Percentiles rank a stretch among this genome's conserved stretches.
phyloP scores from a whole-genome alignment of 441 rosid genomes.

The Rhodomyrtus psidioides region DNA sequence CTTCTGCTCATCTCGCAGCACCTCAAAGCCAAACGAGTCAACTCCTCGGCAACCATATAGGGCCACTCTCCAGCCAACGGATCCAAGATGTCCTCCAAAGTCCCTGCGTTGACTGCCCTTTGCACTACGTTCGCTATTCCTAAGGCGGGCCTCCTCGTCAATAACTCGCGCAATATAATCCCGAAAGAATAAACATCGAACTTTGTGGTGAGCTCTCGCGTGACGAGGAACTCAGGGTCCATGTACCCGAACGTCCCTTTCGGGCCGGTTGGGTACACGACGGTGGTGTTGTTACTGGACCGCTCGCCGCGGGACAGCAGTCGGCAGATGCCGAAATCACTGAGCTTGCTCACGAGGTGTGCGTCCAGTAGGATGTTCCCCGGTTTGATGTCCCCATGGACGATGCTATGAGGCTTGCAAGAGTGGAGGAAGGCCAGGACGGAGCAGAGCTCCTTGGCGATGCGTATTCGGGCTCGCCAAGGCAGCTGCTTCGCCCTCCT shows the following conservation, averaged over 20 bases:
- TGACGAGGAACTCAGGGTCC: constrained; percentile 73
- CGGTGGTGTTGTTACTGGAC: constrained; percentile 27
- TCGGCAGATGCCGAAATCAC: constrained; percentile 77
- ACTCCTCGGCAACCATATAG: constrained; percentile 78
- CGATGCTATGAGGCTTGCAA: constrained; percentile 56
- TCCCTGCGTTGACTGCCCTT: constrained; percentile 49
- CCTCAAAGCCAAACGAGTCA: constrained; percentile 74
- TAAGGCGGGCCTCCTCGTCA: constrained; percentile 67
- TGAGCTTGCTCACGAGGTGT: constrained; percentile 62
- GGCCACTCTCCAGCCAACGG: constrained; percentile 99
- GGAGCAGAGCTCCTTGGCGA: constrained; percentile 75
- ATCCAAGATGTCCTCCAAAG: constrained; percentile 55
- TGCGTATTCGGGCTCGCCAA: constrained; percentile 73
- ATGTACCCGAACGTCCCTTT: constrained; percentile 52
- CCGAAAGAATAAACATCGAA: constrained; percentile 95
- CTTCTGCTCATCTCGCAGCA: constrained; percentile 68
- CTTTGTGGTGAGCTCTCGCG: constrained; percentile 76
- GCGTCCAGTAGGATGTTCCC: constrained; percentile 75
- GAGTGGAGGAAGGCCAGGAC: constrained; percentile 90
- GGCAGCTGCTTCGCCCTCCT: constrained; percentile 71
- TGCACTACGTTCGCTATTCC: constrained; percentile 68
- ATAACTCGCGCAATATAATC: constrained; percentile 55
- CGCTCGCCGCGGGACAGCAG: constrained; percentile 22
- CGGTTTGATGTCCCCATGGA: constrained; percentile 89
- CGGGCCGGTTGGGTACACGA: constrained; percentile 41